Conservation (phyloP, 148 eudicot species). For the Rhododendron henanense region DNA sequence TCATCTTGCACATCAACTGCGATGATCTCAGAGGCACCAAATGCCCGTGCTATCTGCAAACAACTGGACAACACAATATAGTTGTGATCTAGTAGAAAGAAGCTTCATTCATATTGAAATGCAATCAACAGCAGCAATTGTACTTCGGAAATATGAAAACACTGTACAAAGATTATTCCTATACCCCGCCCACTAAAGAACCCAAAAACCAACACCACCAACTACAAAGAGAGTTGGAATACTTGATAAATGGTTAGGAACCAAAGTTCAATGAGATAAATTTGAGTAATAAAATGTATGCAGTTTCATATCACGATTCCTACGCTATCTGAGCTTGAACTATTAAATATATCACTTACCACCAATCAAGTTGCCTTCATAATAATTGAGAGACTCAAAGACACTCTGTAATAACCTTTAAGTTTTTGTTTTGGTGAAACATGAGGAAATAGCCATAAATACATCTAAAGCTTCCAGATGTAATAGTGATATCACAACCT, state of each 20-base stretch:
- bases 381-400: neutral
- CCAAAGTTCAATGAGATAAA: neutral
- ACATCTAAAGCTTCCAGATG: neutral
- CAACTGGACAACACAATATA: constrained; percentile 56
- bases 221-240: neutral
- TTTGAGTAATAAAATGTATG: neutral
- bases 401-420: neutral
- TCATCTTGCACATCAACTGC: constrained; percentile 96
- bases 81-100: constrained; percentile 16
- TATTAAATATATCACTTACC: neutral
- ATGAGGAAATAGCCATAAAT: neutral
- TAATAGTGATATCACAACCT: neutral
- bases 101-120: neutral
- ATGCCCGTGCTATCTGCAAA: constrained; percentile 97
- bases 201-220: neutral
- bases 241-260: neutral
- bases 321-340: neutral
- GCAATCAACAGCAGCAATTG: neutral
- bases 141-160: neutral
- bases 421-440: neutral
- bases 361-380: neutral
- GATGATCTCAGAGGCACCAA: constrained; percentile 91
- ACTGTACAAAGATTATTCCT: neutral
- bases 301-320: neutral
- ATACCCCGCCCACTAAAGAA: neutral